A percentile compares a stretch with the other conserved stretches of the same genome.
Conservation (phyloP, 495 filamentous ascomycete genomes). For the Daldinia grandis region DNA sequence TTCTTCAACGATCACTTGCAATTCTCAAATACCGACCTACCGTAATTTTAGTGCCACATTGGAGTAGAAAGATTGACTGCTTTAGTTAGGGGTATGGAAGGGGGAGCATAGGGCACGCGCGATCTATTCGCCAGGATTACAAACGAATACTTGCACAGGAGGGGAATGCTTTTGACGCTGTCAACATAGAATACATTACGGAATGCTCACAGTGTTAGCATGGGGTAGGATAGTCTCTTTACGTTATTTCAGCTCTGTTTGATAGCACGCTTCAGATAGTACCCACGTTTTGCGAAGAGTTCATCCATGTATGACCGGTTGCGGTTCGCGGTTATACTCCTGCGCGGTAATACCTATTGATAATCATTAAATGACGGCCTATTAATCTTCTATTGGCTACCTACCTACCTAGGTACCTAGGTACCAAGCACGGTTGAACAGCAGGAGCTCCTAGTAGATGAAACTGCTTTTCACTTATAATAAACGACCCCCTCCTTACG, state of each 20-base stretch:
- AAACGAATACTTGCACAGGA: neutral
- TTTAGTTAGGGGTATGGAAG: neutral
- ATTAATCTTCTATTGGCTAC: neutral
- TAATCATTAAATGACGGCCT: neutral
- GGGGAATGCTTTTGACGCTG: neutral
- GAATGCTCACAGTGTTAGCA: neutral
- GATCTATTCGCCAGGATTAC: neutral
- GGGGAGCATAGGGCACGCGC: neutral
- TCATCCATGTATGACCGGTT: neutral
- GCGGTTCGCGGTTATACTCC: neutral
- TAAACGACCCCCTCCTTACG: too few species aligned
- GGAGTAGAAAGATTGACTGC: neutral
- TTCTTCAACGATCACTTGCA: neutral
- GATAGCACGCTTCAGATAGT: neutral
- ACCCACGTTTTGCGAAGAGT: neutral
- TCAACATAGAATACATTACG: neutral
- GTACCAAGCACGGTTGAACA: neutral
- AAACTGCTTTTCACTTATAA: neutral
- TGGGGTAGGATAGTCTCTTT: neutral
- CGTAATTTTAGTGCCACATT: neutral
- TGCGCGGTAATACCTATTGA: neutral
- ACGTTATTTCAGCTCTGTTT: neutral
- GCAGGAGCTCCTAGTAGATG: neutral
- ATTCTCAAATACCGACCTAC: neutral
- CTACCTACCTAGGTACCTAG: too few species aligned